Percentiles rank a stretch among this genome's conserved stretches.
Evolutionary conservation across 208 protist species (phyloP).

Genomic region (Naegleria gruberi): DNA sequence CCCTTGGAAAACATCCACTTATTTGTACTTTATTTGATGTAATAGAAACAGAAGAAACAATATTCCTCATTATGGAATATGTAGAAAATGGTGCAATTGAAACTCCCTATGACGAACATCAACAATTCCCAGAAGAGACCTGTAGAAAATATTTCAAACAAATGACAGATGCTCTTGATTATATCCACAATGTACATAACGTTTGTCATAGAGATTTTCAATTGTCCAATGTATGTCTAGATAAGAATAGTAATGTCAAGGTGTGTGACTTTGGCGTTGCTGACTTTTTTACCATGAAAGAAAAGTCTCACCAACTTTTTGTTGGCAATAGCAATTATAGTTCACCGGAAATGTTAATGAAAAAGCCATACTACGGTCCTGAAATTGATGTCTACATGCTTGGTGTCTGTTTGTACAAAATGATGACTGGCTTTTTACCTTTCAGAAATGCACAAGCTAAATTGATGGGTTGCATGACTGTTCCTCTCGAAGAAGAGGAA

Average conservation of each 20-base stretch:
- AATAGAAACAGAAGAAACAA: not conserved
- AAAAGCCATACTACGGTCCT: not conserved
- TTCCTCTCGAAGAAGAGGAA: constrained; percentile 21
- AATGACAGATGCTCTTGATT: not conserved
- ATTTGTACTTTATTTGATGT: not conserved
- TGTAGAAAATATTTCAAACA: not conserved
- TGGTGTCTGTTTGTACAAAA: not conserved
- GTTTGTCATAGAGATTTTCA: constrained; percentile 16
- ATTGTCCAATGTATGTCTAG: not conserved
- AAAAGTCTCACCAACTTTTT: not conserved
- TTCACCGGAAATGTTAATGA: not conserved
- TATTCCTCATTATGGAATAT: not conserved
- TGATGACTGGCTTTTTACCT: not conserved
- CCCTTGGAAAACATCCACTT: not conserved
- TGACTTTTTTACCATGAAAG: not conserved
- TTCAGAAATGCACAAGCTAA: not conserved
- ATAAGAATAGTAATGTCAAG: not conserved
- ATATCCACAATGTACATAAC: not conserved
- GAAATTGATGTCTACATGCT: not conserved
- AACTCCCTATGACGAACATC: not conserved
- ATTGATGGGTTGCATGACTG: not conserved
- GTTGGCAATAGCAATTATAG: not conserved
- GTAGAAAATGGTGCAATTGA: not conserved
- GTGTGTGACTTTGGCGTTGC: not conserved
- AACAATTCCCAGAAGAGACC: not conserved